phyloP scores from a whole-genome alignment of 169 alveolate species.

The Eimeria sp. region DNA sequence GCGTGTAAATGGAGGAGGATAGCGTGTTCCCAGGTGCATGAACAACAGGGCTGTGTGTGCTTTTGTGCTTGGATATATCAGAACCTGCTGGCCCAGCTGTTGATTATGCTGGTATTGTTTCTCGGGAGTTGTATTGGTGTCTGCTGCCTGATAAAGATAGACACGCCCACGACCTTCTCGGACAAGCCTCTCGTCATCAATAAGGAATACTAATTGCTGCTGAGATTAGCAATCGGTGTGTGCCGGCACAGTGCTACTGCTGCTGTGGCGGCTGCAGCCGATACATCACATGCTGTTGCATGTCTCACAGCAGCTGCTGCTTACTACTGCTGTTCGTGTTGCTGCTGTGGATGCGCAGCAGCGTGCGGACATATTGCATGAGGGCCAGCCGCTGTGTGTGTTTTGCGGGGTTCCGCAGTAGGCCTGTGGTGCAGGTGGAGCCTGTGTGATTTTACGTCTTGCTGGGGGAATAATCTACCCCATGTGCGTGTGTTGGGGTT shows the following conservation, averaged over 20 bases:
- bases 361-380: not conserved
- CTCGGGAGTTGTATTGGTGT: slow-evolving; percentile 66
- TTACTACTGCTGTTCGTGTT: not conserved
- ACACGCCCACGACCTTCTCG: slow-evolving; percentile 79
- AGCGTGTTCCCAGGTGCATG: not conserved
- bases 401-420: not conserved
- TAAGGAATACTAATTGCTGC: slow-evolving; percentile 68
- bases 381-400: not conserved
- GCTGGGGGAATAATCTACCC: not conserved
- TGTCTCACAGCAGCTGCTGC: not conserved
- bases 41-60: not conserved
- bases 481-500: not conserved
- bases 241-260: slow-evolving; percentile 2
- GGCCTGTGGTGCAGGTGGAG: not conserved
- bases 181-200: slow-evolving; percentile 76
- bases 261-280: not conserved
- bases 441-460: not conserved
- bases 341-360: slow-evolving; percentile 1
- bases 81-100: slow-evolving; percentile 75
- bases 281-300: not conserved
- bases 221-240: not conserved
- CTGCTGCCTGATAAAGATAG: slow-evolving; percentile 72
- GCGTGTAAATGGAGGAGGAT: not conserved
- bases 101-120: slow-evolving; percentile 52
- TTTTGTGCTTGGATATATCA: not conserved